These are phyloP conservation scores for Xylaria intraflava DNA, from an alignment of 495 filamentous ascomycete genomes.

Conservation along the genomic window DNA sequence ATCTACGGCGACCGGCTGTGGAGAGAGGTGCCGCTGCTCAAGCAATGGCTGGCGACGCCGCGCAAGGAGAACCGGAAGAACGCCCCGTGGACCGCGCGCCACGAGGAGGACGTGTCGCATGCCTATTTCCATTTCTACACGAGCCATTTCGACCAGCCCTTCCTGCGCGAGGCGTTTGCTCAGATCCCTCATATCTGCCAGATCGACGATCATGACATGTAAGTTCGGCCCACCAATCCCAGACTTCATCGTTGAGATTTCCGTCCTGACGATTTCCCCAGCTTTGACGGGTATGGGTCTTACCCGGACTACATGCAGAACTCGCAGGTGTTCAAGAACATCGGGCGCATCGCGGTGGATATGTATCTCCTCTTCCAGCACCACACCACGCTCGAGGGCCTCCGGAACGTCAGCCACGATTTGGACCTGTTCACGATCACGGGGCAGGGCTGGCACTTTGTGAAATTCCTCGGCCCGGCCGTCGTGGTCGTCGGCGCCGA, in stretches of 20 bases:
- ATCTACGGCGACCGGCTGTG: constrained; percentile 95
- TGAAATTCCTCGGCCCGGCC: constrained; percentile 90
- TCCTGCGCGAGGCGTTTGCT: constrained; percentile 88
- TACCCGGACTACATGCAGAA: constrained; percentile 98
- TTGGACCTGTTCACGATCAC: constrained; percentile 94
- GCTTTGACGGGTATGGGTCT: constrained; percentile 95
- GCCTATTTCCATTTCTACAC: constrained; percentile 99
- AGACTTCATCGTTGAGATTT: background rate
- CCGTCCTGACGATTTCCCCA: constrained; percentile 24
- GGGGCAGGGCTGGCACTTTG: constrained; percentile 93
- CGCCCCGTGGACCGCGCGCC: constrained; percentile 80
- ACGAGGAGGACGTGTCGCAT: constrained; percentile 91
- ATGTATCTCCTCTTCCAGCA: constrained; percentile 99
- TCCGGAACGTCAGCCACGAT: constrained; percentile 79
- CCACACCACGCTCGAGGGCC: constrained; percentile 89
- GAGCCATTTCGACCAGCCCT: constrained; percentile 92
- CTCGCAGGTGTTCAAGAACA: constrained; percentile 96
- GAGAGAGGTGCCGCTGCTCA: constrained; percentile 88
- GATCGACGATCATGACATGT: constrained; percentile 98
- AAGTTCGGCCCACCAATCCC: constrained; percentile 33
- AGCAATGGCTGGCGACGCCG: constrained; percentile 85
- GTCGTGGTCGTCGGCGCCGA: constrained; percentile 87
- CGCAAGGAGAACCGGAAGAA: constrained; percentile 90
- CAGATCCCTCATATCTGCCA: constrained; percentile 93
- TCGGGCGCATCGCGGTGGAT: constrained; percentile 92